Conservation (phyloP, 495 filamentous ascomycete species). For the Amphirosellinia nigrospora region DNA sequence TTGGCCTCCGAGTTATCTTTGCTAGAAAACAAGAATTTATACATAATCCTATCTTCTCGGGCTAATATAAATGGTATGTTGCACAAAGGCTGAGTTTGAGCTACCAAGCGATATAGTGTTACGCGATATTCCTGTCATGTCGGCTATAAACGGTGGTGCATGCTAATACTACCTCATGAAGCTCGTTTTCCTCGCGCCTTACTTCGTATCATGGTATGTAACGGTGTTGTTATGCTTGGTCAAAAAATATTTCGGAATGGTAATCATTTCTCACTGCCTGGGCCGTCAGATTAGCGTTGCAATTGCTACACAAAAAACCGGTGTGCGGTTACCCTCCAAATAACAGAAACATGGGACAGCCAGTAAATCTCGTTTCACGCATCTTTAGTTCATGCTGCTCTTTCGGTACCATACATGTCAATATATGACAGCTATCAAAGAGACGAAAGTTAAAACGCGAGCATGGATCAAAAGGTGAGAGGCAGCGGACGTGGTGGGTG, state of each 20-base stretch:
- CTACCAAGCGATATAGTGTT: not conserved
- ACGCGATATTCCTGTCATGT: slow-evolving; percentile 15
- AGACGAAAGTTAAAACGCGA: not conserved
- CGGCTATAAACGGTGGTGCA: slow-evolving; percentile 12
- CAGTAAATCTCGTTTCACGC: slow-evolving; percentile 9
- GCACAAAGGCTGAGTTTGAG: not conserved
- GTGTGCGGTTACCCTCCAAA: not conserved
- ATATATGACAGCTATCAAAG: slow-evolving; percentile 8
- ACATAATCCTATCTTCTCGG: not conserved
- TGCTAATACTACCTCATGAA: slow-evolving; percentile 8
- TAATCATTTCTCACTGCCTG: not conserved
- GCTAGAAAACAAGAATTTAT: not conserved
- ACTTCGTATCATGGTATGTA: slow-evolving; percentile 1
- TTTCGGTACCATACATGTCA: not conserved
- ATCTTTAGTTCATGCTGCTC: slow-evolving; percentile 6
- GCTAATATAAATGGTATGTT: not conserved
- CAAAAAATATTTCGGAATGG: not conserved
- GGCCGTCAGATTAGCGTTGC: slow-evolving; percentile 2
- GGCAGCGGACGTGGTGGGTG: slow-evolving; percentile 3
- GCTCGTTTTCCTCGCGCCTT: not conserved
- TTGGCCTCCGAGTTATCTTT: not conserved
- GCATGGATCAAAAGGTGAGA: not conserved
- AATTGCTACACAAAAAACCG: slow-evolving; percentile 21
- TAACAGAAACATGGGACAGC: not conserved
- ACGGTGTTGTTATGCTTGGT: slow-evolving; percentile 2